Base-by-base conservation (phyloP, 106 monocot genomes). In the Agapanthus africanus region DNA sequence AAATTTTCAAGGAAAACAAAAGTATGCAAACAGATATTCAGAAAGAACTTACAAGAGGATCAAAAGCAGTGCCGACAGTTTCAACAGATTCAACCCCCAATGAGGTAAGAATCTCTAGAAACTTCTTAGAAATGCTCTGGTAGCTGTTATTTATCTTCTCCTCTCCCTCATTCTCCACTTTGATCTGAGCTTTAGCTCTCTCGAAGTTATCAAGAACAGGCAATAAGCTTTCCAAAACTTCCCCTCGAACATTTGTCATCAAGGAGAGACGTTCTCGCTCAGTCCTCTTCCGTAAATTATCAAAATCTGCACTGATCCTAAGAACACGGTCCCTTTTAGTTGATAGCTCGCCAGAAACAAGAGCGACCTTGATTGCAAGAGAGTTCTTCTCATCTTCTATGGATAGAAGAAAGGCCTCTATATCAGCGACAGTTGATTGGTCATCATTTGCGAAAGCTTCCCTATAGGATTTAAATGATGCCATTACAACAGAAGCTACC, bases 121-220 rank as follows among this genome's bases (percentile, higher is more conserved):
- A 93, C 65, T 89, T 89, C 68, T 93, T 93, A 71, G 81, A 84
- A 44, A 93, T 93, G 68, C 89, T 89, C 73, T 93, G 93, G 34
- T 93, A 93, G 67, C 89, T 93, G 51, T 73, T 72, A 33, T 93
- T 93, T 36, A 93, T 82, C 38, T 89, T 93, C 70, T 83, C 81
- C 65, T 93, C 93, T 59, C 79, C 86, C 56, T 93, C 79, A 4
- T 79, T 84, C 63, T 89, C 93, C n/a, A 70, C 78, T 73, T 93
- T 89, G 65, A 93, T 93, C 71, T 90, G 86, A 19, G 75, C 46
- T 71, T 90, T 93, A 59, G 93, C 93, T 67, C 93, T 89, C 73
- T 93, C 93, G 66, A 90, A 93, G 54, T 93, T 90, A 69, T 93
- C 93, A 27, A 93, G 60, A 61, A 93, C 93, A 11, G 93, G 89